Conservation (phyloP, 106 monocot species). For the Amphibolis antarctica region DNA sequence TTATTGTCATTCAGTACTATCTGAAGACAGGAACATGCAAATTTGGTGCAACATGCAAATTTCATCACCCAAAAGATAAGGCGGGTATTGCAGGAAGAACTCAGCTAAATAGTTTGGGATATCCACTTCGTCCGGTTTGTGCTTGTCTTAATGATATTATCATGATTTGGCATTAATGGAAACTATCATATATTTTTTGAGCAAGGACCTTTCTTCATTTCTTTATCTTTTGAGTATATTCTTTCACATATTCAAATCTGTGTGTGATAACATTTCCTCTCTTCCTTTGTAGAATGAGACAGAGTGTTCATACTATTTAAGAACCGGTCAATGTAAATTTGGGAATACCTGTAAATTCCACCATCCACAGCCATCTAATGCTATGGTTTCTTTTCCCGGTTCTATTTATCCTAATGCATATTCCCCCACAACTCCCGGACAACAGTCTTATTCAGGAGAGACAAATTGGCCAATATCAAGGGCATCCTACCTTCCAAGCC, state of each 20-base stretch:
- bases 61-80: conserved; percentile 87
- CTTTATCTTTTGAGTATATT: neutral
- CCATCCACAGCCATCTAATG: conserved; percentile 83
- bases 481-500: conserved; percentile 70
- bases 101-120: conserved; percentile 65
- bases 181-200: neutral
- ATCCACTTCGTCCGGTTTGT: conserved; percentile 78
- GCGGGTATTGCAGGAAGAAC: conserved; percentile 60
- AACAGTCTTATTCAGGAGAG: conserved; percentile 45
- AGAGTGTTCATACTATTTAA: conserved; percentile 87
- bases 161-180: neutral
- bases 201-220: neutral
- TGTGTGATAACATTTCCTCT: conserved; percentile 1
- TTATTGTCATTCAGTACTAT: conserved; percentile 49
- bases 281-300: conserved; percentile 46
- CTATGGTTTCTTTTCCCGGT: conserved; percentile 54
- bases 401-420: conserved; percentile 71
- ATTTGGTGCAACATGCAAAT: conserved; percentile 96
- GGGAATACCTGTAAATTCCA: conserved; percentile 90
- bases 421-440: conserved; percentile 50
- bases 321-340: conserved; percentile 85
- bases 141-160: too few relatives aligned
- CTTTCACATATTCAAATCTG: neutral
- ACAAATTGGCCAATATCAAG: conserved; percentile 66
- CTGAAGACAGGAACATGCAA: conserved; percentile 95